These are phyloP conservation scores for Pythium rishiriense DNA, from an alignment of 352 stramenopile genomes.

Conservation along the genomic window DNA sequence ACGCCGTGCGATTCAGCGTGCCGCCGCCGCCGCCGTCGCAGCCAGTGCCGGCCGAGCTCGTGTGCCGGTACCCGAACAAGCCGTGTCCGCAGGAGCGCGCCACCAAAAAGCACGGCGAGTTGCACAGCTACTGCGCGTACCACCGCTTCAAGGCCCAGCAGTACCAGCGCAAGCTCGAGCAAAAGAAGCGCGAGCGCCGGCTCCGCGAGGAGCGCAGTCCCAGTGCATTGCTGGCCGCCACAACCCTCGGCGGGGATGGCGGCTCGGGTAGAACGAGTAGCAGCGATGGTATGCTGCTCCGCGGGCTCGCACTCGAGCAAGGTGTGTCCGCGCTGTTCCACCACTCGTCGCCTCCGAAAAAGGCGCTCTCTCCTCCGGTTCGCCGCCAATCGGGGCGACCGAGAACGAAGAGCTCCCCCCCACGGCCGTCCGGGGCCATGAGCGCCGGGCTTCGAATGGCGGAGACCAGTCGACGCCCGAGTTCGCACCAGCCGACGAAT, in stretches of 20 bases:
- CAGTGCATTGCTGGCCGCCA: constrained; percentile 25
- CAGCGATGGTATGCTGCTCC: not conserved
- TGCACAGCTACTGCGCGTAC: constrained; percentile 62
- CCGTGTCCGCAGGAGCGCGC: constrained; percentile 46
- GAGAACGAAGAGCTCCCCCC: constrained; percentile 16
- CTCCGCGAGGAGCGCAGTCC: constrained; percentile 11
- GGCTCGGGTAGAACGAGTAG: too few species aligned
- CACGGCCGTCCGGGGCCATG: constrained; percentile 8
- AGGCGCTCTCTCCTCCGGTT: constrained; percentile 1
- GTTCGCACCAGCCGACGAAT: not conserved
- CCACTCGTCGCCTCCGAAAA: not conserved
- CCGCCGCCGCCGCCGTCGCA: constrained; percentile 10
- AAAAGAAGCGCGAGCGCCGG: constrained; percentile 43
- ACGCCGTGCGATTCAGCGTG: constrained; percentile 6
- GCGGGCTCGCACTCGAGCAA: constrained; percentile 5
- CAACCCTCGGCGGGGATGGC: constrained; percentile 6
- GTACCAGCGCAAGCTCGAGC: constrained; percentile 40
- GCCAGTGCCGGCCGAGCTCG: constrained; percentile 43
- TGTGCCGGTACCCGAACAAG: constrained; percentile 57
- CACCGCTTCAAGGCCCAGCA: constrained; percentile 49
- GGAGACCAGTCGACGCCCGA: not conserved
- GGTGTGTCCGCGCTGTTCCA: constrained; percentile 9
- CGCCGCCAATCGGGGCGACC: not conserved
- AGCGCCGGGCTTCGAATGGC: not conserved
- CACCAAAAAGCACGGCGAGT: constrained; percentile 46